Percentiles rank a stretch among this genome's conserved stretches.
phyloP scores from a whole-genome alignment of 2,329 filamentous ascomycete genomes.

The Diaporthe sp. region DNA sequence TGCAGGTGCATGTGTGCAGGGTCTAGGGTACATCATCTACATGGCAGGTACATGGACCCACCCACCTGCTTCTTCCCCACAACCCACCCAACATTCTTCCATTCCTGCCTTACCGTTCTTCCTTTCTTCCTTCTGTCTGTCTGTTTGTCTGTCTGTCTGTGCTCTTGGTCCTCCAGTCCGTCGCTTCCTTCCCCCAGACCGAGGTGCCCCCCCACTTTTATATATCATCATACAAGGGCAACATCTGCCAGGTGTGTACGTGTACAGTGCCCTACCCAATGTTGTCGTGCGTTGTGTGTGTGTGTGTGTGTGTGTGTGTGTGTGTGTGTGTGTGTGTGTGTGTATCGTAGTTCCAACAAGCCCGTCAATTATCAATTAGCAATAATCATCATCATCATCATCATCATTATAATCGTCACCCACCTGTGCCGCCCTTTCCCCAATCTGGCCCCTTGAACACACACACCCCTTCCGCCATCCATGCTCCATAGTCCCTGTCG shows the following conservation, averaged over 20 bases:
- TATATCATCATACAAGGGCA: background rate
- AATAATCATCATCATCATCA: background rate
- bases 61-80: background rate
- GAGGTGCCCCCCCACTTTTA: background rate
- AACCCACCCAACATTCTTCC: background rate
- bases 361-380: background rate
- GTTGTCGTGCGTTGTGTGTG: too few species aligned
- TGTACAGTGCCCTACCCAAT: background rate
- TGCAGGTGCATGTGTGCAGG: background rate
- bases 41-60: background rate
- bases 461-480: background rate
- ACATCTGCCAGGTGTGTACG: background rate
- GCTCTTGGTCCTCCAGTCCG: background rate
- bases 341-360: background rate
- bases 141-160: background rate
- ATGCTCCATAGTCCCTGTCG: background rate
- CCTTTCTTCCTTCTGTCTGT: too few species aligned
- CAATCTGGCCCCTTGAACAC: background rate
- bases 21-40: background rate
- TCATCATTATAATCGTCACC: background rate
- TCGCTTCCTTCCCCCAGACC: slow-evolving; percentile 21
- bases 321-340: too few species aligned
- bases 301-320: too few species aligned
- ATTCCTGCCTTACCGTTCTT: background rate
- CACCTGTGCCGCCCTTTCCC: background rate